phyloP scores from a whole-genome alignment of 2,329 filamentous ascomycete species.

The Microdochium bolleyi region DNA sequence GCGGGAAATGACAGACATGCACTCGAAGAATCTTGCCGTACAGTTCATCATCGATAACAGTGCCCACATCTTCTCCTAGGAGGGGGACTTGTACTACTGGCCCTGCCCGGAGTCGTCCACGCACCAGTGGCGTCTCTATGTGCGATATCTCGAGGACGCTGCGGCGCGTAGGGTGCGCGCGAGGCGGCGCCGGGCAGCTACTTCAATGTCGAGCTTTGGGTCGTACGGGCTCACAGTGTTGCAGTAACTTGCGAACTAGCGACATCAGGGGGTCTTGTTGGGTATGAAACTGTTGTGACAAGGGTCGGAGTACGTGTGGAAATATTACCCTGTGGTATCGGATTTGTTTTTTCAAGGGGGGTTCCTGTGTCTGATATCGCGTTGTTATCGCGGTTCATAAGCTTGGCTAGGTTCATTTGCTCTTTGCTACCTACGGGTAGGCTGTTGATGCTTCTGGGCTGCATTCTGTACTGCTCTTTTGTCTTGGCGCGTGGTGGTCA shows the following conservation, averaged over 20 bases:
- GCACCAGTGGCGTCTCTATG: background rate
- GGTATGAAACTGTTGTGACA: too few species aligned
- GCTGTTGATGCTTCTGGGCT: too few species aligned
- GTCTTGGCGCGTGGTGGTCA: too few species aligned
- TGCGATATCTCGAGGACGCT: background rate
- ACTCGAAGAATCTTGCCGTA: conserved; percentile 83
- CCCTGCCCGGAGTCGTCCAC: background rate
- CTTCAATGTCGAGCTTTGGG: background rate
- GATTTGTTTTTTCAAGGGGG: too few species aligned
- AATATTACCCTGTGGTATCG: too few species aligned
- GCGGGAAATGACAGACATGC: conserved; percentile 93
- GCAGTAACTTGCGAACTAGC: background rate
- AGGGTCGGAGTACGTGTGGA: too few species aligned
- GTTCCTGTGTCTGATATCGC: too few species aligned
- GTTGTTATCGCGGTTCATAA: too few species aligned
- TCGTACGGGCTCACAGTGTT: background rate
- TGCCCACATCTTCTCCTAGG: conserved; percentile 64
- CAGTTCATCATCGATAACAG: conserved; percentile 92
- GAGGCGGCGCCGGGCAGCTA: background rate
- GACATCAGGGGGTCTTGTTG: too few species aligned
- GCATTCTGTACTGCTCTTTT: too few species aligned
- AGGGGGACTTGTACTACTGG: background rate
- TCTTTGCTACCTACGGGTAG: too few species aligned
- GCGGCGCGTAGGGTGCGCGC: background rate
- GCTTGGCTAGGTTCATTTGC: too few species aligned